phyloP scores from a whole-genome alignment of 1,284 basidiomycete species.

The Phlebopus sp. region DNA sequence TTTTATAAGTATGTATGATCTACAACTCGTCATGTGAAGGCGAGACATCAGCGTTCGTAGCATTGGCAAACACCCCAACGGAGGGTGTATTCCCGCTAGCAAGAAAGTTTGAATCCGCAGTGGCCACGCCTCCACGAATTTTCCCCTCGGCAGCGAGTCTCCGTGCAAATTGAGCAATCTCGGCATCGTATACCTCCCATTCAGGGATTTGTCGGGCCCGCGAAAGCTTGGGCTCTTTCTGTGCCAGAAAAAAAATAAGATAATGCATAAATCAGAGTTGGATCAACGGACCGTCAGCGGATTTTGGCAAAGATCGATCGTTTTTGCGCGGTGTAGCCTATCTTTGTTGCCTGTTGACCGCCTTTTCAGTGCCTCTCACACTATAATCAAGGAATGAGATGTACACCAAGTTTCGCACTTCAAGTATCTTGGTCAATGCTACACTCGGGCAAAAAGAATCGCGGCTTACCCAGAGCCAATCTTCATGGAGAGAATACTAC shows the following conservation, averaged over 20 bases:
- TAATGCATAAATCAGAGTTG: too few relatives aligned
- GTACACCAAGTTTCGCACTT: slow-evolving; percentile 87
- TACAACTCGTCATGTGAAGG: slow-evolving; percentile 25
- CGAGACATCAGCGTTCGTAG: neutral
- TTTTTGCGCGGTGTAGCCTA: slow-evolving; percentile 76
- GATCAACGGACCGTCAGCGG: slow-evolving; percentile 73
- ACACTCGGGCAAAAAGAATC: neutral
- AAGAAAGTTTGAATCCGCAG: slow-evolving; percentile 72
- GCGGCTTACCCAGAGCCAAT: slow-evolving; percentile 85
- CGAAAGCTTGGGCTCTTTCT: slow-evolving; percentile 96
- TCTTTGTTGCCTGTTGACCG: slow-evolving; percentile 69
- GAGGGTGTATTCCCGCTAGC: slow-evolving; percentile 42
- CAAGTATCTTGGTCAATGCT: slow-evolving; percentile 10
- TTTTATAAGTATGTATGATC: neutral
- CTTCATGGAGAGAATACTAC: slow-evolving; percentile 81
- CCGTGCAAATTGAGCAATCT: slow-evolving; percentile 73
- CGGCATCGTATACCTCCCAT: slow-evolving; percentile 90
- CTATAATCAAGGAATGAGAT: slow-evolving; percentile 24
- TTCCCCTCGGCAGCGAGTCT: slow-evolving; percentile 63
- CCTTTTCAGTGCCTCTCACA: slow-evolving; percentile 5
- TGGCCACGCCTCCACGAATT: slow-evolving; percentile 62
- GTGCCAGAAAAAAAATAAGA: slow-evolving; percentile 8
- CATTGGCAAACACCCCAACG: neutral
- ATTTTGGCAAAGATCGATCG: slow-evolving; percentile 92
- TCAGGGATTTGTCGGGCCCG: slow-evolving; percentile 95